Conservation (phyloP, 345 rosid species). For the Salix arbutifolia region DNA sequence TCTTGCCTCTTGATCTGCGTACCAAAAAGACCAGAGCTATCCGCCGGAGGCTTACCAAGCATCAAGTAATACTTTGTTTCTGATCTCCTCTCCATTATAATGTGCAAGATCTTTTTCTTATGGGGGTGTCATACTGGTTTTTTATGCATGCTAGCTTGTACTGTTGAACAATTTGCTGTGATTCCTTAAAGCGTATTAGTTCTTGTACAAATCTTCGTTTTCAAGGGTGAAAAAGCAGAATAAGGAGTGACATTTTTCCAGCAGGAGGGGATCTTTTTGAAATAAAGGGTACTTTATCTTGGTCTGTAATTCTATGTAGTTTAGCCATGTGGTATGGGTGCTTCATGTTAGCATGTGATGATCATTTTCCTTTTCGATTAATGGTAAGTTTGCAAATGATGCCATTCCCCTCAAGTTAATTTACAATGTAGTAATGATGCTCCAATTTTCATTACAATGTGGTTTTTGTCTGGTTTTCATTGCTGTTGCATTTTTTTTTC, state of each 20-base stretch:
- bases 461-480: no score
- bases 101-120: no score
- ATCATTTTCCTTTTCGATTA: not conserved
- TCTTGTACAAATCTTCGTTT: not conserved
- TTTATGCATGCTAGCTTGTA: not conserved
- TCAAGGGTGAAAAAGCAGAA: not conserved
- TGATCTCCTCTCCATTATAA: not conserved
- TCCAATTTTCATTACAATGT: not conserved
- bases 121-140: not conserved
- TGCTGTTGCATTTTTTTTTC: no score
- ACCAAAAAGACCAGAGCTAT: constrained; percentile 95
- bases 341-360: not conserved
- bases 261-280: not conserved
- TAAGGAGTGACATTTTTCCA: not conserved
- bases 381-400: not conserved
- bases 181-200: not conserved
- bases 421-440: not conserved
- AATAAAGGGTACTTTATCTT: not conserved
- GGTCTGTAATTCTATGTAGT: not conserved
- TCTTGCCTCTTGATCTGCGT: constrained; percentile 83
- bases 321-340: not conserved
- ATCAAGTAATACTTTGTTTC: constrained; percentile 47
- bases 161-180: not conserved
- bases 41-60: constrained; percentile 85
- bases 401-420: no score